Evolutionary conservation across 129 eudicot species (phyloP), one percentile per base, ranked within the genome.

Genomic region (Smallanthus sonchifolius): DNA sequence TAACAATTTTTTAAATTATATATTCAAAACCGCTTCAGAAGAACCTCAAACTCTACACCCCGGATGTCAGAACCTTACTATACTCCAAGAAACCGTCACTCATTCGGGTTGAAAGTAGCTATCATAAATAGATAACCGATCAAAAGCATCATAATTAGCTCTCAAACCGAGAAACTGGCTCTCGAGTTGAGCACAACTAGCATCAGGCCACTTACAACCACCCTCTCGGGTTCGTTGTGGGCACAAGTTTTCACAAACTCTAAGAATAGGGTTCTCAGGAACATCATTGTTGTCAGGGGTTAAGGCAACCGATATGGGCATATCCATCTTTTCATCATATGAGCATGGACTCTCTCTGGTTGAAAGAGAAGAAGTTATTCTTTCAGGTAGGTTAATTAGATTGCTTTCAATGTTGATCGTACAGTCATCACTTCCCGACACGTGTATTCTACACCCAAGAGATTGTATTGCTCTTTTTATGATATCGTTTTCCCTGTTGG

Each of bases 71-170:
- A 54, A 67, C 75, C 74, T 32, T 67, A 80, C 69, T 47, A 61
- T 38, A 68, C 67, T 75, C 47, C 10, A 37, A 36, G 13, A 13
- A 34, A 43, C 63, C n/a, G 1, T 17, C 10, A 30, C 2, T 35
- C 87, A 90, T 76, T 80, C 81, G 3, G 96, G 77, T 76, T 84
- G 88, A 64, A 94, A 95, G 83, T 95, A 95, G 77, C 92, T 64
- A 55, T 91, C 99, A 45, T 88, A 81, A n/a, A 95, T 88, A 63
- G 96, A 91, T 39, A 95, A 76, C 72, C 83, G 88, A 59, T 95
- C 99, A 84, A 95, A 91, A 66, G 97, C 97, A 62, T 91, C 96
- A 81, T 83, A 95, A 42, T 95, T 85, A 19, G 97, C 97, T 77
- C 83, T 85, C 65, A 95, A 70, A 7, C 97, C 99, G 16, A 95